A percentile compares a stretch with the other conserved stretches of the same genome.
Evolutionary conservation across 345 rosid species (phyloP).

Genomic region (Ailanthus altissimus): DNA sequence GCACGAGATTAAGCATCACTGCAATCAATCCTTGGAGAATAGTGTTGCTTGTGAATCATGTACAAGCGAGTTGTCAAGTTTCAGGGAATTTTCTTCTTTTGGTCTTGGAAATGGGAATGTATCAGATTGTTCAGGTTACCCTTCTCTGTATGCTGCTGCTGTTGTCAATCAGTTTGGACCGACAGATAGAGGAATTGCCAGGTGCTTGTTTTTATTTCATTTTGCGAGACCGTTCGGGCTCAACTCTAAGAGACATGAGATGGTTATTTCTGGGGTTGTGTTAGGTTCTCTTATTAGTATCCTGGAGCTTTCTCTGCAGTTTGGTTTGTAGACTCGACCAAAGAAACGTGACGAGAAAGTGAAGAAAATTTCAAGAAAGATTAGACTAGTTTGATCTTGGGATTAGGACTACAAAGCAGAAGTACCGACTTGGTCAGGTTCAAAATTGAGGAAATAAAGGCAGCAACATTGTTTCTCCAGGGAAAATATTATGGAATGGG

Average conservation of each 20-base stretch:
- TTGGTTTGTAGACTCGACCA: constrained; percentile 19
- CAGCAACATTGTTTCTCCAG: constrained; percentile 38
- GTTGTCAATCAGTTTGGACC: constrained; percentile 39
- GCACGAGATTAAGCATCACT: constrained; percentile 25
- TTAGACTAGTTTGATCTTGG: constrained; percentile 27
- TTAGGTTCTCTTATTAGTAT: constrained; percentile 36
- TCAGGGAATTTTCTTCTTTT: constrained; percentile 10
- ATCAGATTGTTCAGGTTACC: constrained; percentile 33
- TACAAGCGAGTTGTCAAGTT: constrained; percentile 21
- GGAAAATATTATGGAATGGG: constrained; percentile 38
- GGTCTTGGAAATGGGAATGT: constrained; percentile 7
- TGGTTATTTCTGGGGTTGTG: constrained; percentile 22
- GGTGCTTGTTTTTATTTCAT: constrained; percentile 37
- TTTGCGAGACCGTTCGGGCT: not conserved
- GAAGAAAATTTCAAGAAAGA: not conserved
- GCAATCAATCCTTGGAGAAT: constrained; percentile 31
- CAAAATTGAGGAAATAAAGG: constrained; percentile 28
- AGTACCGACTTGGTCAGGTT: constrained; percentile 31
- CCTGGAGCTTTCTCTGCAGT: constrained; percentile 25
- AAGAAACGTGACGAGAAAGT: constrained; percentile 10
- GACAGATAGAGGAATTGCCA: constrained; percentile 32
- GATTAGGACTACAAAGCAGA: not conserved
- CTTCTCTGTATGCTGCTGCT: constrained; percentile 41
- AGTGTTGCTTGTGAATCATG: constrained; percentile 34
- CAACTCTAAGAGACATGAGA: not conserved